A percentile compares a stretch with the other conserved stretches of the same genome.
phyloP scores from a whole-genome alignment of 352 stramenopile genomes.

The Phytophthora gonapodyides region DNA sequence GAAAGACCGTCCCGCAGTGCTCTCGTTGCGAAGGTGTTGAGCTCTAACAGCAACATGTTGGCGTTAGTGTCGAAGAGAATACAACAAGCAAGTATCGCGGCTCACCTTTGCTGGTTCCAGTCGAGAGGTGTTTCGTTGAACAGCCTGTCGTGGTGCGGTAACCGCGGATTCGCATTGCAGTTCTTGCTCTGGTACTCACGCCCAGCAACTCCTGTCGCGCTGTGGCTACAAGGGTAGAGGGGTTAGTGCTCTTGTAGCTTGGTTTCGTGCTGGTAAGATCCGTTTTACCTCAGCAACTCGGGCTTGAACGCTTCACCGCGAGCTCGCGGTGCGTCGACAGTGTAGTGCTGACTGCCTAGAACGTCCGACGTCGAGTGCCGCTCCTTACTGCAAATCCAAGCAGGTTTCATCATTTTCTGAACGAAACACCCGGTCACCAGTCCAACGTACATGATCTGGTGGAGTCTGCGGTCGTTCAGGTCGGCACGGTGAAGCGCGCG shows the following conservation, averaged over 20 bases:
- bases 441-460: constrained; percentile 73
- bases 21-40: constrained; percentile 78
- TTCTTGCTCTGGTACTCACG: constrained; percentile 69
- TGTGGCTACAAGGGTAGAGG: constrained; percentile 32
- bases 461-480: constrained; percentile 63
- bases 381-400: constrained; percentile 35
- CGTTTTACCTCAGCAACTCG: constrained; percentile 45
- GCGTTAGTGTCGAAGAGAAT: not conserved
- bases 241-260: not conserved
- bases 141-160: constrained; percentile 61
- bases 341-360: constrained; percentile 28
- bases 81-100: not conserved
- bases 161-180: constrained; percentile 42
- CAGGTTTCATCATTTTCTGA: constrained; percentile 6
- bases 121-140: constrained; percentile 73
- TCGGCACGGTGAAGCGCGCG: constrained; percentile 58
- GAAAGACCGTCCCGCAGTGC: constrained; percentile 57
- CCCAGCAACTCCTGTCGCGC: constrained; percentile 32
- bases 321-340: constrained; percentile 12
- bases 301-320: constrained; percentile 52
- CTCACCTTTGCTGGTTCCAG: constrained; percentile 34
- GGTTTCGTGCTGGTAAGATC: not conserved
- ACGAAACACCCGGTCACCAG: constrained; percentile 6
- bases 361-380: constrained; percentile 65
- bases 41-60: constrained; percentile 37